phyloP scores from a whole-genome alignment of 2,329 filamentous ascomycete genomes.

The Talaromyces sp. region DNA sequence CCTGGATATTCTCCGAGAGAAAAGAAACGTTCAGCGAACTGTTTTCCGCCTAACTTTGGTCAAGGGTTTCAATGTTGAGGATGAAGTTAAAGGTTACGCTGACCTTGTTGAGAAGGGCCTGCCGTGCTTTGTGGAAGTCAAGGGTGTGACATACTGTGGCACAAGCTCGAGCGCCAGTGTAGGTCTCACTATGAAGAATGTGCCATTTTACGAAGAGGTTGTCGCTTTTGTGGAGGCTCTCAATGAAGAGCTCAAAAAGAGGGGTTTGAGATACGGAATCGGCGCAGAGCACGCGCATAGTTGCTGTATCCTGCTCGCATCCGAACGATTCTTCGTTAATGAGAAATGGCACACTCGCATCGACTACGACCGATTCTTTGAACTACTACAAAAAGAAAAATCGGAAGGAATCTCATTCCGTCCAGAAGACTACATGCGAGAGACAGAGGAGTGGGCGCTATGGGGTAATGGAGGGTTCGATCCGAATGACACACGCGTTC shows the following conservation, averaged over 20 bases:
- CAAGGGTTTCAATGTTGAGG: conserved; percentile 96
- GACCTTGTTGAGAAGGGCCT: conserved; percentile 79
- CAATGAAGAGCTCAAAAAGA: conserved; percentile 59
- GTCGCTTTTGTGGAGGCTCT: conserved; percentile 74
- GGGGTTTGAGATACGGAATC: conserved; percentile 79
- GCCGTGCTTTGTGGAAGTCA: conserved; percentile 90
- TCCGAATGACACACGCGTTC: conserved; percentile 79
- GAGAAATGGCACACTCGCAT: conserved; percentile 89
- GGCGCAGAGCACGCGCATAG: conserved; percentile 93
- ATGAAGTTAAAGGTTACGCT: conserved; percentile 86
- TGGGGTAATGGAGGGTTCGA: conserved; percentile 96
- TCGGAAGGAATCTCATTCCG: conserved; percentile 61
- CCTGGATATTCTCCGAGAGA: conserved; percentile 79
- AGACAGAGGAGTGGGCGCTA: conserved; percentile 87
- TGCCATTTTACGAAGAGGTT: conserved; percentile 92
- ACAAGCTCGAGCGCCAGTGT: conserved; percentile 78
- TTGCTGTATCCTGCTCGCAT: conserved; percentile 85
- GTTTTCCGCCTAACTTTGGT: conserved; percentile 94
- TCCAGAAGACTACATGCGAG: conserved; percentile 86
- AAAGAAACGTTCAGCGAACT: conserved; percentile 79
- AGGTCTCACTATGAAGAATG: conserved; percentile 93
- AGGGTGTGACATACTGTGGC: conserved; percentile 95
- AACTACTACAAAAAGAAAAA: conserved; percentile 63
- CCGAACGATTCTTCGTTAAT: conserved; percentile 68
- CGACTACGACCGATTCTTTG: conserved; percentile 84